A percentile compares a stretch with the other conserved stretches of the same genome.
phyloP scores from a whole-genome alignment of 306 rosid genomes.

The Quercus berberidifolia region DNA sequence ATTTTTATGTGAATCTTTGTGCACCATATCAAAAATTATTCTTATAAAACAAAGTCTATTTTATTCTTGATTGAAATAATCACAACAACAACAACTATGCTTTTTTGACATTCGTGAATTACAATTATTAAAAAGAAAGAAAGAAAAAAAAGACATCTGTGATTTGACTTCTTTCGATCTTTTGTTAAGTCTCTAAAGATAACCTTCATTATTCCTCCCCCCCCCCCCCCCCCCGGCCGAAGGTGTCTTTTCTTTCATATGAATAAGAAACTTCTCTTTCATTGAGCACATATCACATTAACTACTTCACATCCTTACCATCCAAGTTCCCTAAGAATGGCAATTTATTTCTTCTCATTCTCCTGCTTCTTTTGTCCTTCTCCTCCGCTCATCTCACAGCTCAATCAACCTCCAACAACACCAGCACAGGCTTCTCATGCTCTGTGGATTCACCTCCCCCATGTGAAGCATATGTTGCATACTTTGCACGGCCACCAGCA shows the following conservation, averaged over 20 bases:
- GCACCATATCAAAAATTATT: background rate
- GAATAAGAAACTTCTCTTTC: background rate
- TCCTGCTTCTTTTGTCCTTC: constrained; percentile 25
- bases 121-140: no score
- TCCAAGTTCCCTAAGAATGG: constrained; percentile 40
- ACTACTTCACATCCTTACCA: background rate
- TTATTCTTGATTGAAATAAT: no score
- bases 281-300: constrained; percentile 7
- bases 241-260: no score
- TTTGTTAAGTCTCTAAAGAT: no score
- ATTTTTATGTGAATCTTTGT: background rate
- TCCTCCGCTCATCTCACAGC: constrained; percentile 24
- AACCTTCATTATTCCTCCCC: no score
- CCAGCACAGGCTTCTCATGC: constrained; percentile 48
- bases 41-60: no score
- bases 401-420: constrained; percentile 24
- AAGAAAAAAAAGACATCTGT: no score
- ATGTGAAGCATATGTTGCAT: constrained; percentile 64
- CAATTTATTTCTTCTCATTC: constrained; percentile 26
- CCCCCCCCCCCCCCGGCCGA: no score
- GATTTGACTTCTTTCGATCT: no score
- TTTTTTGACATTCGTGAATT: no score
- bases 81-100: no score
- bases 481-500: constrained; percentile 46
- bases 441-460: constrained; percentile 38